A percentile compares a stretch with the other conserved stretches of the same genome.
Conservation (phyloP, 495 filamentous ascomycete genomes). For the Penicillium taxi region DNA sequence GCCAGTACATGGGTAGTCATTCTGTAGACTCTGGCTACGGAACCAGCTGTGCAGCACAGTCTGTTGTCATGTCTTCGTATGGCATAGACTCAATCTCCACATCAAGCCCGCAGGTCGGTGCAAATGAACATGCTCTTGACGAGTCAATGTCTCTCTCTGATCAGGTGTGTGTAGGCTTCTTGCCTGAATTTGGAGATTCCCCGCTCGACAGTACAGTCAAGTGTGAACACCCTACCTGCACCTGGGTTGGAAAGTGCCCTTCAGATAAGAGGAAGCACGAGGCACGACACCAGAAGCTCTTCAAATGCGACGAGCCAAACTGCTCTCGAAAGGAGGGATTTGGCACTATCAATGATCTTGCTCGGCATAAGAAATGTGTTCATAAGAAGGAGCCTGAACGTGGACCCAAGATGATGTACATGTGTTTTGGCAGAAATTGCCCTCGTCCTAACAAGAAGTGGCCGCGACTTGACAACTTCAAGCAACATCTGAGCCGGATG, state of each 20-base stretch:
- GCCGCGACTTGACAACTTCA: slow-evolving; percentile 89
- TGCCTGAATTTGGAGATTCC: slow-evolving; percentile 12
- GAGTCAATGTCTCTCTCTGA: slow-evolving; percentile 16
- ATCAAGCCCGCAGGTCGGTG: slow-evolving; percentile 22
- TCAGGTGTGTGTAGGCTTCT: slow-evolving; percentile 8
- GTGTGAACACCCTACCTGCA: slow-evolving; percentile 30
- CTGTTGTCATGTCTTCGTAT: slow-evolving; percentile 30
- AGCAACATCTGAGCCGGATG: slow-evolving; percentile 73
- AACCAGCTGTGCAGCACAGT: slow-evolving; percentile 41
- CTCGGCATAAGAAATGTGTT: slow-evolving; percentile 62
- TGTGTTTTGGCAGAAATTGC: slow-evolving; percentile 59
- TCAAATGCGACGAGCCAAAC: slow-evolving; percentile 52
- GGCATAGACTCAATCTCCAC: slow-evolving; percentile 18
- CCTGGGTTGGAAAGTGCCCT: slow-evolving; percentile 35
- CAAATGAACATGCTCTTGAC: slow-evolving; percentile 20
- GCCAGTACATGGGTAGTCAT: slow-evolving; percentile 39
- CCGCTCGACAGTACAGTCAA: slow-evolving; percentile 19
- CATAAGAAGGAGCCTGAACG: slow-evolving; percentile 51
- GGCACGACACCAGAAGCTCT: slow-evolving; percentile 66
- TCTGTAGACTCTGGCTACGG: slow-evolving; percentile 60
- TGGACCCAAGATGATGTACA: slow-evolving; percentile 51
- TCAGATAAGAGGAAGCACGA: slow-evolving; percentile 60
- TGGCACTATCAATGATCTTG: slow-evolving; percentile 73
- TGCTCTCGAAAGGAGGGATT: slow-evolving; percentile 65
- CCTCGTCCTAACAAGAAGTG: slow-evolving; percentile 65